Percentiles rank a stretch among this genome's conserved stretches.
Conservation (phyloP, 225 moss, liverwort and hornwort genomes). For the Physcomitrellopsis africana region DNA sequence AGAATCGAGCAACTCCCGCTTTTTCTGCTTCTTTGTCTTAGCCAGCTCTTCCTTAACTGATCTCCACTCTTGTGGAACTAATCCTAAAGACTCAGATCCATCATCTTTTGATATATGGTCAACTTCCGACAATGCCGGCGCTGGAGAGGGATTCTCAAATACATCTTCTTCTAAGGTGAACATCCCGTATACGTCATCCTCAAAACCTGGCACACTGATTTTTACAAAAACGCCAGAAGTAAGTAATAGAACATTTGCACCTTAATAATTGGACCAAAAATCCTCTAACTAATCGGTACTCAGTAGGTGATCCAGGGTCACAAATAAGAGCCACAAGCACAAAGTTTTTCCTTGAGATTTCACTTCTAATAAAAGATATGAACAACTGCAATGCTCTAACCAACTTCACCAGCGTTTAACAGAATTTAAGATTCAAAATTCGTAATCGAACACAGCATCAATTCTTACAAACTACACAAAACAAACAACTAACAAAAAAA, state of each 20-base stretch:
- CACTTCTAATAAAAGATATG: no score
- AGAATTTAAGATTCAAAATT: no score
- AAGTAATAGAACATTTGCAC: background rate
- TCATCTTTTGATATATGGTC: conserved; percentile 26
- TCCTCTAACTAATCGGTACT: background rate
- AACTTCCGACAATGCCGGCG: conserved; percentile 7
- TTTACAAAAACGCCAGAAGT: conserved; percentile 11
- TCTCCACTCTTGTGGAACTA: conserved; percentile 85
- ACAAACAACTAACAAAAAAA: no score
- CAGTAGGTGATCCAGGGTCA: no score
- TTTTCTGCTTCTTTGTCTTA: conserved; percentile 77
- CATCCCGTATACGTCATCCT: conserved; percentile 35
- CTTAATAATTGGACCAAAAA: background rate
- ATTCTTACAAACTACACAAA: no score
- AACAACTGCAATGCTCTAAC: no score
- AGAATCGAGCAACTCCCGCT: conserved; percentile 62
- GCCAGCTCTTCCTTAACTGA: conserved; percentile 61
- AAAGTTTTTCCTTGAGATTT: no score
- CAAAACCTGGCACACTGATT: conserved; percentile 45
- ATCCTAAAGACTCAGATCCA: conserved; percentile 33
- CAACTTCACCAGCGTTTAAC: no score
- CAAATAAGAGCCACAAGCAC: no score
- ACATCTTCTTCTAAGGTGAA: conserved; percentile 49
- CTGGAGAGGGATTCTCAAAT: conserved; percentile 51
- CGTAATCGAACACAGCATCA: no score